These are phyloP conservation scores for Silene conica DNA, from an alignment of 148 eudicot species.

Conservation along the genomic window DNA sequence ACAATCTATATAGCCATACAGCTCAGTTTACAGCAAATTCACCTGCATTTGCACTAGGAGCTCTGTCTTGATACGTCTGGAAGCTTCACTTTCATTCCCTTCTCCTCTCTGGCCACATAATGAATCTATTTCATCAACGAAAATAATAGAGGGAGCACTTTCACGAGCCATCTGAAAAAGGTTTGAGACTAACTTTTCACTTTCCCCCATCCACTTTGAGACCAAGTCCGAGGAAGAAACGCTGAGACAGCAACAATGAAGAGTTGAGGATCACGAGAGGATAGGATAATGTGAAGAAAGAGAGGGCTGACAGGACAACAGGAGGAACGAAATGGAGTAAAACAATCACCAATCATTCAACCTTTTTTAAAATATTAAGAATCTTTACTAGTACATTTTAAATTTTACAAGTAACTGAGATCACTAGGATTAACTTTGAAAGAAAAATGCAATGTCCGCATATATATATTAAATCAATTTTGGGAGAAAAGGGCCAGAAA, in stretches of 20 bases:
- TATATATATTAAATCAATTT: too few species aligned
- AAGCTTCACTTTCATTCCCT: slow-evolving; percentile 99
- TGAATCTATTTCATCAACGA: slow-evolving; percentile 96
- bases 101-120: slow-evolving; percentile 99
- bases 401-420: too few species aligned
- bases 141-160: slow-evolving; percentile 91
- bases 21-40: neutral
- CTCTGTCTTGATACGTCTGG: slow-evolving; percentile 96
- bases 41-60: slow-evolving; percentile 99
- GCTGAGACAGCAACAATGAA: slow-evolving; percentile 44
- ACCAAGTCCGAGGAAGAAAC: slow-evolving; percentile 97
- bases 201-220: slow-evolving; percentile 99
- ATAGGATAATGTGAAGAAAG: neutral
- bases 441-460: too few species aligned
- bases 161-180: slow-evolving; percentile 99
- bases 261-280: slow-evolving; percentile 27
- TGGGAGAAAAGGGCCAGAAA: too few species aligned
- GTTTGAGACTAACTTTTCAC: slow-evolving; percentile 94
- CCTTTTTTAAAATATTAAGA: too few species aligned
- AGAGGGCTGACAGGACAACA: too few species aligned
- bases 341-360: too few species aligned
- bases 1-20: neutral
- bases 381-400: too few species aligned
- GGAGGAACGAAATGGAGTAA: too few species aligned
- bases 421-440: too few species aligned